Evolutionary conservation across 306 rosid species (phyloP).

Genomic region (Lathyrus aphaca): DNA sequence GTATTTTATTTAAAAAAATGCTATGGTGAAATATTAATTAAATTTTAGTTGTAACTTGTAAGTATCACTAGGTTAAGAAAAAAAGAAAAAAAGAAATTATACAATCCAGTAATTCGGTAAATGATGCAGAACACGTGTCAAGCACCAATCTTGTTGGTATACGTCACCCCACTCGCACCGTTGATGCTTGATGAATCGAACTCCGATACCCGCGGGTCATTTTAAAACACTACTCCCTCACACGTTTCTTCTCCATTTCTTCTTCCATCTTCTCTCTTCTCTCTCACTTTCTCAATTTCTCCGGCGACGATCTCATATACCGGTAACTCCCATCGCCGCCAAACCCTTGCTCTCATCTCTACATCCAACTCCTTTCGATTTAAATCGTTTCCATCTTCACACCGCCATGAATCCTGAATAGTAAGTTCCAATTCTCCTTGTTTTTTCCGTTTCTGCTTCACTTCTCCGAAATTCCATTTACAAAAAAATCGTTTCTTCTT

Average conservation of each 20-base stretch:
- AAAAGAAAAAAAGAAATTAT: background rate
- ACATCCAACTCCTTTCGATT: conserved; percentile 31
- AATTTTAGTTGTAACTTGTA: too few species aligned
- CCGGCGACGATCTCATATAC: conserved; percentile 51
- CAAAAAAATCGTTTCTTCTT: background rate
- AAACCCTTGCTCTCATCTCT: background rate
- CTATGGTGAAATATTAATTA: too few species aligned
- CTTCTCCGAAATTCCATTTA: background rate
- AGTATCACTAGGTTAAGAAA: too few species aligned
- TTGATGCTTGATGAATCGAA: conserved; percentile 15
- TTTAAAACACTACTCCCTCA: conserved; percentile 48
- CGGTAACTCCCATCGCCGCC: conserved; percentile 45
- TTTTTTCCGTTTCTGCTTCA: conserved; percentile 4
- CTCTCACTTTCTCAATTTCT: conserved; percentile 9
- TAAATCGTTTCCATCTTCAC: conserved; percentile 15
- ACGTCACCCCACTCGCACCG: conserved; percentile 50
- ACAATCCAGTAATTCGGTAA: background rate
- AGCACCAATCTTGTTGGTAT: conserved; percentile 23
- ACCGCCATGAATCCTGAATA: conserved; percentile 92
- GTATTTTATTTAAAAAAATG: too few species aligned
- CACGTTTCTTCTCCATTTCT: conserved; percentile 47
- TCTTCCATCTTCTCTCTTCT: conserved; percentile 20
- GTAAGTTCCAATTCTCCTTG: conserved; percentile 55
- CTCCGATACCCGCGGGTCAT: conserved; percentile 50
- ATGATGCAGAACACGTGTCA: conserved; percentile 49